A percentile compares a stretch with the other conserved stretches of the same genome.
These are phyloP conservation scores for Pythium aristosporum DNA, from an alignment of 352 stramenopile genomes.

Conservation along the genomic window DNA sequence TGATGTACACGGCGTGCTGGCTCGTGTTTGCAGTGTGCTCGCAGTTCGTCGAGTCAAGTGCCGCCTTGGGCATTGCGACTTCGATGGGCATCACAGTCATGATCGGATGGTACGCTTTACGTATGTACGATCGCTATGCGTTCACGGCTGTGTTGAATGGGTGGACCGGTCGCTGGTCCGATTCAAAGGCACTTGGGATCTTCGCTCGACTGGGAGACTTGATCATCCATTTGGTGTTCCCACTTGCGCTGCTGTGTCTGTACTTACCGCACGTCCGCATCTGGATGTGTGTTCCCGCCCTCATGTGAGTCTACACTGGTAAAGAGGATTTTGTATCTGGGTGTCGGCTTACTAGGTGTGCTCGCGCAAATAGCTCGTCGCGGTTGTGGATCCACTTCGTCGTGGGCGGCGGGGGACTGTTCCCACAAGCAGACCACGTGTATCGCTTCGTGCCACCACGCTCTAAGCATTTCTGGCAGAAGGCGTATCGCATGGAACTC, in stretches of 20 bases:
- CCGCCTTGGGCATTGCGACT: conserved; percentile 68
- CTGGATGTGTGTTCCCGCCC: conserved; percentile 77
- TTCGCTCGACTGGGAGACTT: conserved; percentile 56
- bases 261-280: conserved; percentile 71
- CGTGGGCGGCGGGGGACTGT: conserved; percentile 56
- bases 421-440: conserved; percentile 75
- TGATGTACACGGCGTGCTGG: conserved; percentile 85
- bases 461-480: conserved; percentile 74
- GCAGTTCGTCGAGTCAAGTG: conserved; percentile 51
- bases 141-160: conserved; percentile 79
- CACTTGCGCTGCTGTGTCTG: conserved; percentile 62
- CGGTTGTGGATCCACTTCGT: conserved; percentile 76
- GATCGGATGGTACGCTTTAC: conserved; percentile 82
- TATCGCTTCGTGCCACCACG: conserved; percentile 77
- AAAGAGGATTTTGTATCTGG: not conserved
- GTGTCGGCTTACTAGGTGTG: not conserved
- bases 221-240: conserved; percentile 59
- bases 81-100: conserved; percentile 86
- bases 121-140: conserved; percentile 69
- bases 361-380: conserved; percentile 44
- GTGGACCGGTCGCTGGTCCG: conserved; percentile 70
- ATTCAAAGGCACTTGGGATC: conserved; percentile 52
- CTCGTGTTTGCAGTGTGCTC: conserved; percentile 55
- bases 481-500: conserved; percentile 81
- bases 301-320: conserved; percentile 45